These are phyloP conservation scores for Suillus alpinus DNA, from an alignment of 768 basidiomycete species.

Conservation along the genomic window DNA sequence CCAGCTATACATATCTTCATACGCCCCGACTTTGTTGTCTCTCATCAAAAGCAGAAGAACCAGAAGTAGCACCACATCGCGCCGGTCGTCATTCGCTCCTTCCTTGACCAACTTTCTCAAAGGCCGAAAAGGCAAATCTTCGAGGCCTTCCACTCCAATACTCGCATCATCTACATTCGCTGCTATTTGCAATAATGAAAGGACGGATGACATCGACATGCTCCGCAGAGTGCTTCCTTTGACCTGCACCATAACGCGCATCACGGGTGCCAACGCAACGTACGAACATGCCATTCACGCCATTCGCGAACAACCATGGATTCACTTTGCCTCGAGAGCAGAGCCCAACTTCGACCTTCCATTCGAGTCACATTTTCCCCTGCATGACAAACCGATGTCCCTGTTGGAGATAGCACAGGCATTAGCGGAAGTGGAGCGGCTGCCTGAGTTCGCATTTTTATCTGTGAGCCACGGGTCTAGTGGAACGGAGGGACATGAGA, in stretches of 20 bases:
- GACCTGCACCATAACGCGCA: constrained; percentile 16
- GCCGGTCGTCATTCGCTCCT: constrained; percentile 21
- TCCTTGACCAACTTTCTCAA: constrained; percentile 20
- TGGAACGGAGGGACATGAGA: constrained; percentile 23
- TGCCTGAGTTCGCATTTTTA: constrained; percentile 33
- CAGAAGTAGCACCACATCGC: not conserved
- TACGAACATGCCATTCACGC: not conserved
- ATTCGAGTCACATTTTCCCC: constrained; percentile 23
- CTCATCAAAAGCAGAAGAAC: constrained; percentile 19
- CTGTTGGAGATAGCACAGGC: constrained; percentile 23
- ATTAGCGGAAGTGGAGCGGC: constrained; percentile 23
- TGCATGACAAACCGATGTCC: constrained; percentile 20
- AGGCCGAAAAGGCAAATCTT: not conserved
- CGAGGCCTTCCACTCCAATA: not conserved
- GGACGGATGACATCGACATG: constrained; percentile 9
- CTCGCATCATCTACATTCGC: not conserved
- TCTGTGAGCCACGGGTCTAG: constrained; percentile 25
- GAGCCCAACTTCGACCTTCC: constrained; percentile 29
- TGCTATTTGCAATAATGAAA: not conserved
- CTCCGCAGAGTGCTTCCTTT: constrained; percentile 24
- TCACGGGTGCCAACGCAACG: constrained; percentile 20
- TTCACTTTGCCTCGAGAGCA: constrained; percentile 41
- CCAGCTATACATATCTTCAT: constrained; percentile 30
- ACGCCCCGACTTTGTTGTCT: constrained; percentile 27
- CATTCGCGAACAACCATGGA: constrained; percentile 22